Evolutionary conservation across 2,329 filamentous ascomycete species (phyloP).

Genomic region (Xylariaceae sp.): DNA sequence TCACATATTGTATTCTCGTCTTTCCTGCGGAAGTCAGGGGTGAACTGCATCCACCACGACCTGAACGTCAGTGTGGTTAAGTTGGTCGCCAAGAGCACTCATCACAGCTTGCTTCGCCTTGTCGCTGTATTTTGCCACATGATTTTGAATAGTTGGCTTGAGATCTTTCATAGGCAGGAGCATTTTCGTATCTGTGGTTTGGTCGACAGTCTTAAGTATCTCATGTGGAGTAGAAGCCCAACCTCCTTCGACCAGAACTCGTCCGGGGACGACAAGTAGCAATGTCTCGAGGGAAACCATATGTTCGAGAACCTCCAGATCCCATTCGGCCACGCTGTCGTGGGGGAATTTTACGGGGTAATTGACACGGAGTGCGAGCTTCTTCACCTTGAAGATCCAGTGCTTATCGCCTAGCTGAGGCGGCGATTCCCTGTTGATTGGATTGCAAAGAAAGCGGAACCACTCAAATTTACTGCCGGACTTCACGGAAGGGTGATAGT

Average conservation of each 20-base stretch:
- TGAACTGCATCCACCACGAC: background rate
- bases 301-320: background rate
- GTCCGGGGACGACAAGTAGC: background rate
- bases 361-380: background rate
- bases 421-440: background rate
- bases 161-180: background rate
- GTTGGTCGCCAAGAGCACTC: background rate
- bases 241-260: no score
- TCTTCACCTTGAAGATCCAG: conserved; percentile 11
- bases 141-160: background rate
- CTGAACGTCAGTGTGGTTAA: background rate
- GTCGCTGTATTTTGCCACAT: background rate
- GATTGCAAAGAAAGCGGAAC: conserved; percentile 8
- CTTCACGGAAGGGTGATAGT: background rate
- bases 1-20: background rate
- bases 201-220: background rate
- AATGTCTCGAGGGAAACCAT: background rate
- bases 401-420: background rate
- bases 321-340: background rate
- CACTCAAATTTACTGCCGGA: background rate
- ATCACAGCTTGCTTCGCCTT: background rate
- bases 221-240: no score
- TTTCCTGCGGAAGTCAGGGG: background rate
- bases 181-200: background rate
- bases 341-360: no score